These are phyloP conservation scores for Aphanomyces euteiches DNA, from an alignment of 352 stramenopile species.

Conservation along the genomic window DNA sequence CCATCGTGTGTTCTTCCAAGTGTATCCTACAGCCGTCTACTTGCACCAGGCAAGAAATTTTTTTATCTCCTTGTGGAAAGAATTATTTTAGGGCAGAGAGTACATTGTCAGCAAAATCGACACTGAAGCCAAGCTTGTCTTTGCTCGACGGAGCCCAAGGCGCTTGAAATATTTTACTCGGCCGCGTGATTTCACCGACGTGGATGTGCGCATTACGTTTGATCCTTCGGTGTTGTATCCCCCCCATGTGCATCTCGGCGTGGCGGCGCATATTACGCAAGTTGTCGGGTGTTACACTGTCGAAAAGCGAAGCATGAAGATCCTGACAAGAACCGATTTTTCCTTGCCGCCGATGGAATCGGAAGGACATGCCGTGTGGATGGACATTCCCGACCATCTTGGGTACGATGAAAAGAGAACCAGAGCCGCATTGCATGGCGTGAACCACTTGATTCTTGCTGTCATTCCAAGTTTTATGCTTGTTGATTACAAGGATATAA, in stretches of 20 bases:
- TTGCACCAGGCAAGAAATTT: conserved; percentile 65
- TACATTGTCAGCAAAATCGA: conserved; percentile 89
- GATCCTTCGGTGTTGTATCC: conserved; percentile 13
- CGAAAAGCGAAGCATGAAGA: conserved; percentile 70
- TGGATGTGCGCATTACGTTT: conserved; percentile 56
- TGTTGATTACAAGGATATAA: conserved; percentile 78
- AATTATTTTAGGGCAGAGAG: conserved; percentile 50
- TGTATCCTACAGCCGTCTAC: conserved; percentile 90
- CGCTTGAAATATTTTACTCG: conserved; percentile 86
- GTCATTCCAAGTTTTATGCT: conserved; percentile 92
- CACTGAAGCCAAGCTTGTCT: conserved; percentile 57
- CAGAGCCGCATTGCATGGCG: conserved; percentile 52
- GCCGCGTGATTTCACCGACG: conserved; percentile 80
- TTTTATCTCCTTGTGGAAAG: not conserved
- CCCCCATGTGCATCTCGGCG: conserved; percentile 51
- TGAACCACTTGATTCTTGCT: conserved; percentile 89
- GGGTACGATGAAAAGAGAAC: conserved; percentile 35
- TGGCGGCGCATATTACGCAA: conserved; percentile 68
- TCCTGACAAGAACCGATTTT: conserved; percentile 88
- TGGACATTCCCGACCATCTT: conserved; percentile 83
- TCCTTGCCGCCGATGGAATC: conserved; percentile 94
- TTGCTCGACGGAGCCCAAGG: conserved; percentile 51
- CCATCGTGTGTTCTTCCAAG: conserved; percentile 85
- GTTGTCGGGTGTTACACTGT: conserved; percentile 84
- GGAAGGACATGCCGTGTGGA: conserved; percentile 92